A percentile compares a stretch with the other conserved stretches of the same genome.
Evolutionary conservation across 164 flowering plant species (phyloP).

Genomic region (Magnolia changhungtana): DNA sequence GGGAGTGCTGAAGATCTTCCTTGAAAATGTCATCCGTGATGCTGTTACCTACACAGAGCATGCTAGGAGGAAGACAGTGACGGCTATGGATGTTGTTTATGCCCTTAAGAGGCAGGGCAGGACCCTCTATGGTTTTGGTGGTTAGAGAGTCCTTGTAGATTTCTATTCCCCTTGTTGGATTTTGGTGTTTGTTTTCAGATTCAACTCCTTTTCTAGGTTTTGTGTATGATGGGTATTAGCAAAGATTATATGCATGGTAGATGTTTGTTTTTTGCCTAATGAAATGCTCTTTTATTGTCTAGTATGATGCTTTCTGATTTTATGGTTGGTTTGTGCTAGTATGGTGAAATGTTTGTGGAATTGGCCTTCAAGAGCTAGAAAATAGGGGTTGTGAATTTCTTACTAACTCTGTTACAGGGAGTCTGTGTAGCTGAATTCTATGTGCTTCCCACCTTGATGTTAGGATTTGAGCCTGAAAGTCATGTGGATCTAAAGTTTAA

Average conservation of each 20-base stretch:
- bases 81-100: conserved; percentile 16
- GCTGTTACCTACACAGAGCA: conserved; percentile 20
- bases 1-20: conserved; percentile 20
- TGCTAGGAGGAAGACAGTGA: conserved; percentile 15
- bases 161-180: neutral
- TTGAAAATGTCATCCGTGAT: conserved; percentile 21
- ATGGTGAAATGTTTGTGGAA: neutral
- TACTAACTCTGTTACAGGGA: too few relatives aligned
- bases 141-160: neutral
- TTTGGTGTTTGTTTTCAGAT: neutral
- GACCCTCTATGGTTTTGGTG: conserved; percentile 17
- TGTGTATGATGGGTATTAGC: neutral
- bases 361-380: neutral
- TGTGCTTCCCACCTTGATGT: too few relatives aligned
- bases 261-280: neutral
- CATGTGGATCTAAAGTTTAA: too few relatives aligned
- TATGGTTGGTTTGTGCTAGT: neutral
- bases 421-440: too few relatives aligned
- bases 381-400: too few relatives aligned
- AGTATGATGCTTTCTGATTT: neutral
- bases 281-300: neutral
- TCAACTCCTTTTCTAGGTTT: neutral
- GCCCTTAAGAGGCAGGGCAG: conserved; percentile 18
- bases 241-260: neutral
- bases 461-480: too few relatives aligned